These are phyloP conservation scores for Camelina neglecta DNA, from an alignment of 345 rosid genomes.

Conservation along the genomic window DNA sequence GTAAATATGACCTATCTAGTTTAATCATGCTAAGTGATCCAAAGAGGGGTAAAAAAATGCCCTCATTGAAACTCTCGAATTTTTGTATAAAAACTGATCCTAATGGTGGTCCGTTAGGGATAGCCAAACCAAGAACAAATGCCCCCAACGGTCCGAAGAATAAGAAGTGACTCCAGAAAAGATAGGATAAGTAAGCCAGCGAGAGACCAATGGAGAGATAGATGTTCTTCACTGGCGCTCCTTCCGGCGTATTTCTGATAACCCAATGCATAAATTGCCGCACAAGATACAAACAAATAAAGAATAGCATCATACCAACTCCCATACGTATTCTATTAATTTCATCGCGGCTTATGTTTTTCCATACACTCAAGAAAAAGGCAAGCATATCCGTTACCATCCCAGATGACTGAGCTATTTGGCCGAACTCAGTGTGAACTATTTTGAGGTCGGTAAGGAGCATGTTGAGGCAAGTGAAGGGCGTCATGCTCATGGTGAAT, in stretches of 20 bases:
- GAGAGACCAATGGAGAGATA: slow-evolving; percentile 28
- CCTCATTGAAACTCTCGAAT: slow-evolving; percentile 40
- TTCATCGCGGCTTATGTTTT: neutral
- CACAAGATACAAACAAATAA: slow-evolving; percentile 23
- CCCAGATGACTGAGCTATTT: slow-evolving; percentile 51
- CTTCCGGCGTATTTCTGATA: slow-evolving; percentile 46
- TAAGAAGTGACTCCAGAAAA: neutral
- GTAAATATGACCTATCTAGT: slow-evolving; percentile 31
- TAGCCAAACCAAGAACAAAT: slow-evolving; percentile 48
- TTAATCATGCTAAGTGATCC: slow-evolving; percentile 34
- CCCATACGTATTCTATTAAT: neutral
- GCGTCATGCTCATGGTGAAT: slow-evolving; percentile 38
- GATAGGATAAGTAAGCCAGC: slow-evolving; percentile 24
- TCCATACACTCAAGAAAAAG: neutral
- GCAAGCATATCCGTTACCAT: slow-evolving; percentile 41
- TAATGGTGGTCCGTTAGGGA: slow-evolving; percentile 54
- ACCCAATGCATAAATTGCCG: slow-evolving; percentile 49
- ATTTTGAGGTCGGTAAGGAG: slow-evolving; percentile 57
- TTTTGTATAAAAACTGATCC: slow-evolving; percentile 49
- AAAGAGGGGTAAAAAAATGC: slow-evolving; percentile 48
- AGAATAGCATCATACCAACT: neutral
- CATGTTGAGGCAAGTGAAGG: slow-evolving; percentile 50
- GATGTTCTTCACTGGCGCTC: slow-evolving; percentile 32
- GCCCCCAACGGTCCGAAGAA: slow-evolving; percentile 32
- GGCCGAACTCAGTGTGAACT: slow-evolving; percentile 53